Conservation (phyloP, 2,329 filamentous ascomycete species). For the Botryotinia convoluta region DNA sequence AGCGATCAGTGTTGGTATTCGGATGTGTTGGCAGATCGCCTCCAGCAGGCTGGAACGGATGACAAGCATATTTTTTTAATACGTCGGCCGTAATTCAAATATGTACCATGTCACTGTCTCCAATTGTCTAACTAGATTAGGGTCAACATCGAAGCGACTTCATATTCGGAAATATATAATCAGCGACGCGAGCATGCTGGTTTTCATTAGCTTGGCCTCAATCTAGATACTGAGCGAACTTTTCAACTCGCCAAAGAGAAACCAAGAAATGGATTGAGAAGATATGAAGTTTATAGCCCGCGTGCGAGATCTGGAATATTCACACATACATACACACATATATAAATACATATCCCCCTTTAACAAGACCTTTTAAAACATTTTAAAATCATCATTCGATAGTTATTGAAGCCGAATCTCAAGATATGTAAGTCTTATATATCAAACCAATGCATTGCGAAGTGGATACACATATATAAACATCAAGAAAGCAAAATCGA, state of each 20-base stretch:
- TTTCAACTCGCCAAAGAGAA: background rate
- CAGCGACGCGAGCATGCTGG: background rate
- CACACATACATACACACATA: too few species aligned
- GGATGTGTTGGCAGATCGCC: background rate
- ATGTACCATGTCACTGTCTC: background rate
- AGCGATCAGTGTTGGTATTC: background rate
- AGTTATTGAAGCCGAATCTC: background rate
- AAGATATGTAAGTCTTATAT: background rate
- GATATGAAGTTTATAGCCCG: too few species aligned
- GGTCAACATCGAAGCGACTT: background rate
- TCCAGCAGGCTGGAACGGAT: background rate
- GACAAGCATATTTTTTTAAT: background rate
- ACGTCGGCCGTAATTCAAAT: background rate
- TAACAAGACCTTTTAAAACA: rapidly evolving
- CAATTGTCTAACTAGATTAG: background rate
- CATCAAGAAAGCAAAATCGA: background rate
- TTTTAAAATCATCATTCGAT: background rate
- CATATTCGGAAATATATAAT: background rate
- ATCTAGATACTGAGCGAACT: background rate
- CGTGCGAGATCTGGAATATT: background rate
- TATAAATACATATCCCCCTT: background rate
- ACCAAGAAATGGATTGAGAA: background rate
- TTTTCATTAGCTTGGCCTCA: background rate
- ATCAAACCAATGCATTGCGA: background rate
- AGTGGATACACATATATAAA: background rate